phyloP scores from a whole-genome alignment of 2,329 filamentous ascomycete genomes.

The Calycina marina region DNA sequence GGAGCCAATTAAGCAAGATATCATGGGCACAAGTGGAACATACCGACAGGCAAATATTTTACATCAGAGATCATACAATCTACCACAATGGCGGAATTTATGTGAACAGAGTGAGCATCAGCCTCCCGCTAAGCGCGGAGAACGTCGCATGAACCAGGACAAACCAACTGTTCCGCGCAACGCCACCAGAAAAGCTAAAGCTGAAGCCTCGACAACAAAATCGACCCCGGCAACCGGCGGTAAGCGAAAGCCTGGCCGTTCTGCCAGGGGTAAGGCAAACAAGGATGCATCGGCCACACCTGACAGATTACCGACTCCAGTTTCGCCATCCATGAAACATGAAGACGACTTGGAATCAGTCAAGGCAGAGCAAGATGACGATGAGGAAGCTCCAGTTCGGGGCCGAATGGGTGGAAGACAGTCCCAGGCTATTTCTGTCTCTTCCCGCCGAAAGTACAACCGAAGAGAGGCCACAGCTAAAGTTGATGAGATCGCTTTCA shows the following conservation, averaged over 20 bases:
- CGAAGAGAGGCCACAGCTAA: slow-evolving; percentile 61
- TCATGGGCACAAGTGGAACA: slow-evolving; percentile 86
- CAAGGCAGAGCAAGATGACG: slow-evolving; percentile 25
- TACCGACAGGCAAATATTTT: slow-evolving; percentile 97
- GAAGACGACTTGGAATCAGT: slow-evolving; percentile 23
- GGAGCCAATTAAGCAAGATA: slow-evolving; percentile 96
- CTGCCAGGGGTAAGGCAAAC: slow-evolving; percentile 14
- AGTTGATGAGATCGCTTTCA: slow-evolving; percentile 82
- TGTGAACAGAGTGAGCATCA: slow-evolving; percentile 95
- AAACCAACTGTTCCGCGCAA: slow-evolving; percentile 16
- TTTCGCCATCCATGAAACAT: slow-evolving; percentile 29
- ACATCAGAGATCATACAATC: slow-evolving; percentile 88
- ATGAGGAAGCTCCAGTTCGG: slow-evolving; percentile 29
- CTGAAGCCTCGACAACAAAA: slow-evolving; percentile 3
- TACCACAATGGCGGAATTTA: slow-evolving; percentile 88
- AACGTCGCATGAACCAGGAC: slow-evolving; percentile 43
- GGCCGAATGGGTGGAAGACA: slow-evolving; percentile 26
- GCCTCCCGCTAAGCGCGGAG: slow-evolving; percentile 78
- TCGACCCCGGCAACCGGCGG: slow-evolving; percentile 7
- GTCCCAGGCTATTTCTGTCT: slow-evolving; percentile 51
- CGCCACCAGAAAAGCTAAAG: slow-evolving; percentile 21
- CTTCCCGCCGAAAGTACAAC: slow-evolving; percentile 77
- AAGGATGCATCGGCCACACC: slow-evolving; percentile 28
- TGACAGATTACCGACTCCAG: slow-evolving; percentile 35
- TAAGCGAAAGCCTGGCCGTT: slow-evolving; percentile 12